phyloP scores from a whole-genome alignment of 805 yeast species.

The Yarrowia osloensis region DNA sequence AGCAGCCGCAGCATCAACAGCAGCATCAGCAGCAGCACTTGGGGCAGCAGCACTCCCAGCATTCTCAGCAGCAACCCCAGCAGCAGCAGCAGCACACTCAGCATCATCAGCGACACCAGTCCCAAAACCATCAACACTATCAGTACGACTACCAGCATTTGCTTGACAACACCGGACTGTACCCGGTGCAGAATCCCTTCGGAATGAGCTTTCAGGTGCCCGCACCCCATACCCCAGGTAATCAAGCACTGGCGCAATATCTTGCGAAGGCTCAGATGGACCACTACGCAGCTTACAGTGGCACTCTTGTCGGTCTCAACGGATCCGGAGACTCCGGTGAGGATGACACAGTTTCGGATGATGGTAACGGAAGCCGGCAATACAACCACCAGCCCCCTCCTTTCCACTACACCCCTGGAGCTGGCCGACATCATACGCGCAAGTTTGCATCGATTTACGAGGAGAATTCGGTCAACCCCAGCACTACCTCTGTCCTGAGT shows the following conservation, averaged over 20 bases:
- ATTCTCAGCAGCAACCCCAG: neutral
- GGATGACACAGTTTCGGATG: slow-evolving; percentile 11
- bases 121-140: slow-evolving; percentile 5
- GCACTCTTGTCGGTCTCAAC: neutral
- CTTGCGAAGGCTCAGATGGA: slow-evolving; percentile 28
- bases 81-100: neutral
- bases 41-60: neutral
- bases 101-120: slow-evolving; percentile 11
- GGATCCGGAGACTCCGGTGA: slow-evolving; percentile 2
- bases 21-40: neutral
- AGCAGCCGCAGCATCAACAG: neutral
- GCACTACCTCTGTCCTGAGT: slow-evolving; percentile 15
- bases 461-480: slow-evolving; percentile 19
- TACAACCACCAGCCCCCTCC: slow-evolving; percentile 27
- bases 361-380: slow-evolving; percentile 11
- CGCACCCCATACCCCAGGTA: slow-evolving; percentile 26
- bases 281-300: slow-evolving; percentile 26
- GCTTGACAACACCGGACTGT: slow-evolving; percentile 9
- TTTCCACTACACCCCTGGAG: slow-evolving; percentile 25
- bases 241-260: slow-evolving; percentile 23
- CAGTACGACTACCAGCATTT: slow-evolving; percentile 9
- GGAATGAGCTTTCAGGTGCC: slow-evolving; percentile 26
- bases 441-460: slow-evolving; percentile 26
- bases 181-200: slow-evolving; percentile 23
- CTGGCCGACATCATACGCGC: slow-evolving; percentile 26